phyloP scores from a whole-genome alignment of 2,329 filamentous ascomycete species.

The Plenodomus tracheiphilus region DNA sequence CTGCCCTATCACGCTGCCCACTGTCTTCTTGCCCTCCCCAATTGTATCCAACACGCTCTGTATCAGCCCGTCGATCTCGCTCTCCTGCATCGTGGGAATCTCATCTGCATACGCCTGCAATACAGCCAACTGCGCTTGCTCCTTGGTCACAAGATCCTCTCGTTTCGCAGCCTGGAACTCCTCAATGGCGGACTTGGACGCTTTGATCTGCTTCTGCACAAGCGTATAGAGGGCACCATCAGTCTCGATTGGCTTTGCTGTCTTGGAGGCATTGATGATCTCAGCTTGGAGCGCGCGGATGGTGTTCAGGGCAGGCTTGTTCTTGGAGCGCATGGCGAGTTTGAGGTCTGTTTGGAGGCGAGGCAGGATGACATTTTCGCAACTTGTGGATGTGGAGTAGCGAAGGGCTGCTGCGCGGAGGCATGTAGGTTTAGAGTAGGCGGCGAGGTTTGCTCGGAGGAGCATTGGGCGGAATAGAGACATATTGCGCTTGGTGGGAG shows the following conservation, averaged over 20 bases:
- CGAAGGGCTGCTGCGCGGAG: constrained; percentile 23
- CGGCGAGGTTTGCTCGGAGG: constrained; percentile 16
- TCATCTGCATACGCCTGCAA: constrained; percentile 66
- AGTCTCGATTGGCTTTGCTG: constrained; percentile 67
- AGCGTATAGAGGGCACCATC: constrained; percentile 71
- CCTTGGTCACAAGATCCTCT: constrained; percentile 70
- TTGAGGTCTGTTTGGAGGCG: constrained; percentile 53
- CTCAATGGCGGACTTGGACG: constrained; percentile 60
- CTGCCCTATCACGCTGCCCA: constrained; percentile 67
- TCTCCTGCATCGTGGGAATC: constrained; percentile 61
- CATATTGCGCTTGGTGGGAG: constrained; percentile 17
- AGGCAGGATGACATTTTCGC: constrained; percentile 41
- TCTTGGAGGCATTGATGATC: constrained; percentile 77
- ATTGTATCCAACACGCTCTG: constrained; percentile 56
- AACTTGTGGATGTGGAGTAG: constrained; percentile 20
- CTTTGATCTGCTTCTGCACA: constrained; percentile 65
- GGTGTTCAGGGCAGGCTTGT: constrained; percentile 65
- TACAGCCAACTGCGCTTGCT: constrained; percentile 66
- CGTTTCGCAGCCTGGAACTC: constrained; percentile 69
- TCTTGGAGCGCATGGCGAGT: constrained; percentile 53
- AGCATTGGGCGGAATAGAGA: constrained; percentile 28
- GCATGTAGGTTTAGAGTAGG: constrained; percentile 18
- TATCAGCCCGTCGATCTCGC: constrained; percentile 62
- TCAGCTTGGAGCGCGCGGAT: constrained; percentile 70
- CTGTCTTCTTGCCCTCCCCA: constrained; percentile 53